phyloP scores from a whole-genome alignment of 768 basidiomycete genomes.

The Candolleomyces efflorescens region DNA sequence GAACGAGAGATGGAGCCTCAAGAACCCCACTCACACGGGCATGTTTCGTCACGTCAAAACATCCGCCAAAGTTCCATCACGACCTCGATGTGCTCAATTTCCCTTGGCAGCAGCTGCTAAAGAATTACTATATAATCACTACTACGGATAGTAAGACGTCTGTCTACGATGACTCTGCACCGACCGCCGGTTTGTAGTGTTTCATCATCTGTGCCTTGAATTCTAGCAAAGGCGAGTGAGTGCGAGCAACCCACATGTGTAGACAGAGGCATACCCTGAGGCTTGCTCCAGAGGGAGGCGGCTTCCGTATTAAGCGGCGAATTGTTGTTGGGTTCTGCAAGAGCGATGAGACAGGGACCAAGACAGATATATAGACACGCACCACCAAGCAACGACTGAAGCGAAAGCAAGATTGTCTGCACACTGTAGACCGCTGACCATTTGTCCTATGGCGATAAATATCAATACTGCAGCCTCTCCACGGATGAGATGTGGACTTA shows the following conservation, averaged over 20 bases:
- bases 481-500: slow-evolving; percentile 13
- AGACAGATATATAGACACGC: slow-evolving; percentile 18
- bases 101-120: too few species aligned
- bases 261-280: slow-evolving; percentile 45
- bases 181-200: slow-evolving; percentile 55
- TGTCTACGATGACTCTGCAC: slow-evolving; percentile 27
- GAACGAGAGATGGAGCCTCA: too few species aligned
- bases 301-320: slow-evolving; percentile 89
- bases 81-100: too few species aligned
- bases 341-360: slow-evolving; percentile 3
- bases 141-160: not conserved
- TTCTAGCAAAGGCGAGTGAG: slow-evolving; percentile 32
- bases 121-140: too few species aligned
- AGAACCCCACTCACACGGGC: too few species aligned
- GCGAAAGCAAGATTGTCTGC: slow-evolving; percentile 81
- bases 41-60: too few species aligned
- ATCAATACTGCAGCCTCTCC: not conserved
- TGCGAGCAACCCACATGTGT: not conserved
- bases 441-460: slow-evolving; percentile 57
- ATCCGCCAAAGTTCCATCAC: too few species aligned
- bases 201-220: slow-evolving; percentile 71
- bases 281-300: slow-evolving; percentile 71
- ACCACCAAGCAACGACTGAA: slow-evolving; percentile 89
- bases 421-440: slow-evolving; percentile 95
- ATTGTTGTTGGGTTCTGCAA: slow-evolving; percentile 84